A percentile compares a stretch with the other conserved stretches of the same genome.
These are phyloP conservation scores for Brasenia schreberi DNA, from an alignment of 164 flowering plant species.

Conservation along the genomic window DNA sequence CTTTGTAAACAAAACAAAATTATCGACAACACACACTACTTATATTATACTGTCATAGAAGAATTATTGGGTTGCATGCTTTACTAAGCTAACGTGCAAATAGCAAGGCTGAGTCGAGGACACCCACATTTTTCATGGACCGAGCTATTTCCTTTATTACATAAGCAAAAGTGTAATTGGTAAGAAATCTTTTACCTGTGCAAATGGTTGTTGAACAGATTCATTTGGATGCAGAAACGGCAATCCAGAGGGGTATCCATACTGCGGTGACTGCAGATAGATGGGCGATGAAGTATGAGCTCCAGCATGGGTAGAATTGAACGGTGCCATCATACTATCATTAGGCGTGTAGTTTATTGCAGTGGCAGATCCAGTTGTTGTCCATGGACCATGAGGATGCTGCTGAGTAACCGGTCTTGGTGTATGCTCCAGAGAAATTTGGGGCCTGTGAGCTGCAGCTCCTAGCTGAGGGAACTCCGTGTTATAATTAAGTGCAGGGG, in stretches of 20 bases:
- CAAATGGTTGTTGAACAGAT: conserved; percentile 54
- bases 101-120: too few species aligned
- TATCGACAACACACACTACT: too few species aligned
- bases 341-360: conserved; percentile 70
- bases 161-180: neutral
- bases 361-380: conserved; percentile 31
- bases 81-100: too few species aligned
- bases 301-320: conserved; percentile 58
- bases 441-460: conserved; percentile 55
- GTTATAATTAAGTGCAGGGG: conserved; percentile 85
- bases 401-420: conserved; percentile 52
- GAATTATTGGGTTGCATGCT: too few species aligned
- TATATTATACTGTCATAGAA: too few species aligned
- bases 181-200: conserved; percentile 44
- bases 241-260: conserved; percentile 73
- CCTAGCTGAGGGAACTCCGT: conserved; percentile 98
- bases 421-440: conserved; percentile 62
- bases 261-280: conserved; percentile 71
- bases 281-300: conserved; percentile 53
- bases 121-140: too few species aligned
- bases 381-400: conserved; percentile 67
- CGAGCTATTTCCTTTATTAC: too few species aligned
- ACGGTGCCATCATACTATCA: conserved; percentile 62
- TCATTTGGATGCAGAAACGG: conserved; percentile 69
- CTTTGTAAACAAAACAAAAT: too few species aligned